Evolutionary conservation across 2,329 filamentous ascomycete species (phyloP), one percentile per base, ranked within the genome.

Genomic region (Ascocoryne sarcoides): DNA sequence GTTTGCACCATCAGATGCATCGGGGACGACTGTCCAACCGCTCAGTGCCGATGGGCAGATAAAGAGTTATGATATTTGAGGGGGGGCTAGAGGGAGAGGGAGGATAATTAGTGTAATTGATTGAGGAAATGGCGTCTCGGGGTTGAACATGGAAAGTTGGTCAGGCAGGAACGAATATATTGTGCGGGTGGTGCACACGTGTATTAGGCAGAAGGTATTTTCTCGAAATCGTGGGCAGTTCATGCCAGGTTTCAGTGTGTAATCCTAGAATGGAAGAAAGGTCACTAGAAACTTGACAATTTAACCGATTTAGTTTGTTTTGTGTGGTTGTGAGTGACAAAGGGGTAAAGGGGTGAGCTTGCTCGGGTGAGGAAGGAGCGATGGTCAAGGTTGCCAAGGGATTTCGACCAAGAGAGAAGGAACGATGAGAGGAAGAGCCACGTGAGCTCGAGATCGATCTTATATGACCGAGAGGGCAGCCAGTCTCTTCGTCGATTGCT

Each of bases 21-120:
- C 62, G 2, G 58, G 64, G 1, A 63, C 62, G 35, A 63, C 62
- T 7, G 65, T 76, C 38, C 71, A 73, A 51, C 74, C 75, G 10
- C 62, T 75, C 39, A 75, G 74, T 54, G 69, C 63, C 19, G 67
- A 71, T 41, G 71, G 71, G 4, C 67, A 68, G 40, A 64, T 75
- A 47, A 80, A 79, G 51, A 60, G 49, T 45, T 60, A 57, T 38
- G 57, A 60, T 44, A 52, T 60, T 36, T 60, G 44, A 53, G 46
- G 29, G 30, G 35, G 20, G n/a, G n/a, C n/a, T n/a, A n/a, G n/a
- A n/a, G n/a, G n/a, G n/a, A n/a, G n/a, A n/a, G 20, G 33, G 42
- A 32, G 10, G 32, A 36, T 36, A 21, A 42, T 39, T 39, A 42
- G 39, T 51, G 43, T 46, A 50, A 45, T 48, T 40, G 39, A 45